Percentiles rank a stretch among this genome's conserved stretches.
phyloP scores from a whole-genome alignment of 2,329 filamentous ascomycete species.

The Phaeosphaeriaceae sp. region DNA sequence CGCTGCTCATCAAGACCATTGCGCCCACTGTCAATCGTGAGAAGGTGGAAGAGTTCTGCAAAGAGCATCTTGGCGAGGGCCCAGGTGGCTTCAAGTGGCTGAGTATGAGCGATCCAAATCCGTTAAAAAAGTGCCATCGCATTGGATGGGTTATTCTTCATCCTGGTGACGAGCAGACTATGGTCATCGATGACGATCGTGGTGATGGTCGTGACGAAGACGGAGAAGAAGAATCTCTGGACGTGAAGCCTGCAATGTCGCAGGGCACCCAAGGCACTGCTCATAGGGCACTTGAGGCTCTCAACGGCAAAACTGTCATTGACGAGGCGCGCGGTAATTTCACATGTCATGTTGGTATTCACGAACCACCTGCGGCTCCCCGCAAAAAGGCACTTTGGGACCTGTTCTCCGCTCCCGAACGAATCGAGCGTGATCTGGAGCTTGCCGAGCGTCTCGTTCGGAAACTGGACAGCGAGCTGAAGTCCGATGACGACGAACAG shows the following conservation, averaged over 20 bases:
- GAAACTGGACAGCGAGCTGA: constrained; percentile 85
- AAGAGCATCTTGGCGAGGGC: constrained; percentile 88
- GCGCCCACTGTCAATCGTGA: constrained; percentile 93
- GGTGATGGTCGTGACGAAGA: constrained; percentile 76
- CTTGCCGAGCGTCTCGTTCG: constrained; percentile 81
- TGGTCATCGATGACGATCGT: constrained; percentile 65
- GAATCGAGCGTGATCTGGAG: constrained; percentile 86
- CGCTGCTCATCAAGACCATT: constrained; percentile 96
- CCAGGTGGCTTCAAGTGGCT: constrained; percentile 95
- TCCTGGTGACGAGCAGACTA: constrained; percentile 71
- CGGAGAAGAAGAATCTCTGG: constrained; percentile 62
- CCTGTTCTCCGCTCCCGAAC: constrained; percentile 90
- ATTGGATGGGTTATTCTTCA: constrained; percentile 99
- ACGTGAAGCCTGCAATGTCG: constrained; percentile 56
- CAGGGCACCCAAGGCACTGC: constrained; percentile 63
- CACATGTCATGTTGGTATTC: constrained; percentile 94
- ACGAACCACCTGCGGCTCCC: constrained; percentile 83
- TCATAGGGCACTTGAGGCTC: constrained; percentile 87
- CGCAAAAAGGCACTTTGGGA: constrained; percentile 98
- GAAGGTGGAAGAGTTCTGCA: constrained; percentile 93
- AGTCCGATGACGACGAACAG: constrained; percentile 64
- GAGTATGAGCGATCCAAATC: constrained; percentile 94
- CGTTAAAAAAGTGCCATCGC: constrained; percentile 93
- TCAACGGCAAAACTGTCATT: constrained; percentile 97
- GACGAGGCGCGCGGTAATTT: constrained; percentile 95